Evolutionary conservation across 108 stramenopile genomes (phyloP).

Genomic region (Cylindrotheca fusiformis): DNA sequence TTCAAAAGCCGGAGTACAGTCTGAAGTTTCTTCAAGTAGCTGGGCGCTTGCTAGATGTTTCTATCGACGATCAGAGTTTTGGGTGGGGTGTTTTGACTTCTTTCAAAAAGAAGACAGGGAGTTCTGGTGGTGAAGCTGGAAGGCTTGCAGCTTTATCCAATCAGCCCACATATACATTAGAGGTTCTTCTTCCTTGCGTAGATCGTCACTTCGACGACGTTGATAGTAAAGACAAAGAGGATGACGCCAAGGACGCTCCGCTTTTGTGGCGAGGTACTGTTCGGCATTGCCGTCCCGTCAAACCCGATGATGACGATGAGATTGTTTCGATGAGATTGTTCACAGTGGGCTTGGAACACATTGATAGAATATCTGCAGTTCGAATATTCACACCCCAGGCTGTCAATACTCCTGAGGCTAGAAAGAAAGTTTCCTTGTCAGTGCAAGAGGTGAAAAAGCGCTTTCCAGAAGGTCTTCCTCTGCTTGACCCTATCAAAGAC

Average conservation of each 20-base stretch:
- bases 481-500: constrained; percentile 91
- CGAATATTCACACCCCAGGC: constrained; percentile 81
- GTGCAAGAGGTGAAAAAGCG: constrained; percentile 81
- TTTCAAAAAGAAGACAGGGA: constrained; percentile 62
- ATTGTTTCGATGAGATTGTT: constrained; percentile 73
- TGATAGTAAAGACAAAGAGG: constrained; percentile 46
- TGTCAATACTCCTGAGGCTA: constrained; percentile 48
- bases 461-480: constrained; percentile 81
- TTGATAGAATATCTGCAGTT: constrained; percentile 83
- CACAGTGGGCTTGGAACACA: constrained; percentile 64
- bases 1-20: constrained; percentile 86
- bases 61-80: constrained; percentile 77
- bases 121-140: constrained; percentile 67
- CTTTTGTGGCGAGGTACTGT: constrained; percentile 76
- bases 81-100: constrained; percentile 89
- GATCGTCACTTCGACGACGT: constrained; percentile 69
- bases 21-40: constrained; percentile 87
- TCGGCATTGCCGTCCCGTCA: constrained; percentile 58
- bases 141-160: constrained; percentile 46
- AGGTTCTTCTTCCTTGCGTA: constrained; percentile 78
- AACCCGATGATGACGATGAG: constrained; percentile 38
- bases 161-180: constrained; percentile 64
- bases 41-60: constrained; percentile 81
- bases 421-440: constrained; percentile 57
- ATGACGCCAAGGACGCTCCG: constrained; percentile 62